Percentiles rank a stretch among this genome's conserved stretches.
These are phyloP conservation scores for Nothophoma quercina DNA, from an alignment of 2,329 filamentous ascomycete genomes.

Conservation along the genomic window DNA sequence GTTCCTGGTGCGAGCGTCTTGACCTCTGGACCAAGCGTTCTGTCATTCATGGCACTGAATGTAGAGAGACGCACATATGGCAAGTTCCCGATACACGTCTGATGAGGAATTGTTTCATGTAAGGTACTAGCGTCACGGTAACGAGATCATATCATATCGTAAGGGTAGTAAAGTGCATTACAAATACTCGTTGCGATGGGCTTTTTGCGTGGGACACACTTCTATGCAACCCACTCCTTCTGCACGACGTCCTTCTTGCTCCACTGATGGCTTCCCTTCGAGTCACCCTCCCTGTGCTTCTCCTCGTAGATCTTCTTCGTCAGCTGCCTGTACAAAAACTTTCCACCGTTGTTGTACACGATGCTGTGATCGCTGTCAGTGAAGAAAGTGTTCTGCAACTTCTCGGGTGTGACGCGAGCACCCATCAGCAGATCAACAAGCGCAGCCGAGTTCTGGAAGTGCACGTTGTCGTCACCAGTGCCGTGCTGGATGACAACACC, in stretches of 20 bases:
- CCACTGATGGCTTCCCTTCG: slow-evolving; percentile 56
- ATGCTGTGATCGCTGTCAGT: slow-evolving; percentile 72
- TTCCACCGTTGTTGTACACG: slow-evolving; percentile 62
- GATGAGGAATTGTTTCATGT: too few relatives aligned
- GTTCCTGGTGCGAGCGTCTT: too few relatives aligned
- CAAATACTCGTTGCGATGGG: too few relatives aligned
- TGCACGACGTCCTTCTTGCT: slow-evolving; percentile 44
- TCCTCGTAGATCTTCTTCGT: slow-evolving; percentile 68
- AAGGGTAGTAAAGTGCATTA: too few relatives aligned
- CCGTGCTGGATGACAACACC: slow-evolving; percentile 71
- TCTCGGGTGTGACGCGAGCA: slow-evolving; percentile 64
- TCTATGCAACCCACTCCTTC: slow-evolving; percentile 24
- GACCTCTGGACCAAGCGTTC: too few relatives aligned
- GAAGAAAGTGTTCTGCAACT: slow-evolving; percentile 70
- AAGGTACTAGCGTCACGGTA: too few relatives aligned
- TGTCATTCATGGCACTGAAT: too few relatives aligned
- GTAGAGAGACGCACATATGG: too few relatives aligned
- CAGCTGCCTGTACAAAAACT: slow-evolving; percentile 69
- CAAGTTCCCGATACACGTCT: too few relatives aligned
- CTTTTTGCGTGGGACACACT: too few relatives aligned
- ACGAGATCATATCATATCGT: too few relatives aligned
- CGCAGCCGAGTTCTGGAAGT: slow-evolving; percentile 71
- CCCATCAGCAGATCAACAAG: slow-evolving; percentile 68
- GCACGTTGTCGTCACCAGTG: slow-evolving; percentile 74
- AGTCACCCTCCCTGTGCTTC: slow-evolving; percentile 58